Base-by-base conservation (phyloP, 306 rosid species). In the Quercus cerris region DNA sequence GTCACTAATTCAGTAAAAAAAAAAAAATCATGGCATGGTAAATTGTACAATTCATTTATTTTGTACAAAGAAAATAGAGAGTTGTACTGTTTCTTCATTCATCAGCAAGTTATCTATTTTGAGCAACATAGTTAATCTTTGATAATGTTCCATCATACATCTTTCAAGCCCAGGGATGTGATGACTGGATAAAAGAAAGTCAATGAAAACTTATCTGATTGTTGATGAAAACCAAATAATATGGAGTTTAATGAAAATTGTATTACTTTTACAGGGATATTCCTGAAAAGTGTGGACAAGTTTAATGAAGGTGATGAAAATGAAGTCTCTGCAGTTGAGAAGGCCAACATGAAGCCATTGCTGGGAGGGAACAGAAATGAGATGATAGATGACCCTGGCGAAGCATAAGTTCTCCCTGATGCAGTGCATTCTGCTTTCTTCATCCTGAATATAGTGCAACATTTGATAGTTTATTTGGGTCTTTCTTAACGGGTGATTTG, bases 341-440 rank as follows among this genome's bases (percentile, higher is more conserved):
- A 75, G 71, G 90, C 30, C 75, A 77, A 70, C 84, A 56, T 55
- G 81, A 80, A 82, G 81, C 98, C 97, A 38, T 89, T 93, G 88
- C 89, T 93, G 63, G 89, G 83, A 79, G 94, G 70, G 33, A 83
- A 35, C 76, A 54, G 28, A 27, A 75, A 78, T 75, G 77, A 64
- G 75, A 75, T 33, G 46, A 51, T 55, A 44, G 46, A 64, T 30
- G 58, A 74, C 73, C 81, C 86, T 17, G 71, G 13, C 76, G 82
- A 78, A 77, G 80, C 84, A 51, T 88, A 84, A 81, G 59, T 82
- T 63, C 58, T 10, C 71, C 41, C 51, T 51, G 33, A 46, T 35
- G 33, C 25, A 56, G 10, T 28, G 58, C 28, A 33, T 63, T 27
- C 70, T 27, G 6, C 41, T 63, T 28, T 19, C 38, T 14, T 63